Base-by-base conservation (phyloP, 805 yeast species). In the Tetrapisispora arboricola region DNA sequence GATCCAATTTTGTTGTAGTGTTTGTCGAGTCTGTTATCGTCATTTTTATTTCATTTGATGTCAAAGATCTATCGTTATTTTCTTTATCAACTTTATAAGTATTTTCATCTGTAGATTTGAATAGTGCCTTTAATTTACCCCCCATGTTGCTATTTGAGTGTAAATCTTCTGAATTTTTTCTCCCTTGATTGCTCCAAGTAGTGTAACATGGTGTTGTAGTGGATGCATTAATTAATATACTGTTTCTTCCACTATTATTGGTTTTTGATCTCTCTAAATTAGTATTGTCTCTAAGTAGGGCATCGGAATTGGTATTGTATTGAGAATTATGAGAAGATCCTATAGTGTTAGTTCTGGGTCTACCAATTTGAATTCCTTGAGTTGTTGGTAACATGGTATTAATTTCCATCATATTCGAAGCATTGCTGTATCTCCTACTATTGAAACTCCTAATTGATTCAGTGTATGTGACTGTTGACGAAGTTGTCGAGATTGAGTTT, bases 41-140 rank as follows among this genome's bases (percentile, higher is more conserved):
- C 11, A 26, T 27, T 10, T 19, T 16, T 19, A 26, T 18, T 3
- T 18, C 9, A n/a, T n/a, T n/a, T n/a, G n/a, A n/a, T n/a, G n/a
- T n/a, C n/a, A n/a, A n/a, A n/a, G n/a, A n/a, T n/a, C n/a, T n/a
- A n/a, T n/a, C n/a, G n/a, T n/a, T n/a, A n/a, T n/a, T n/a, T n/a
- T n/a, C n/a, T n/a, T n/a, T n/a, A n/a, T n/a, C n/a, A n/a, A n/a
- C n/a, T n/a, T n/a, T n/a, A n/a, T n/a, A 25, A 6, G 13, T 11
- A 13, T 25, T 16, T 11, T 26, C 27, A 19, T 24, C 17, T 17
- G 31, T 16, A 10, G 36, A 6, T 15, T 38, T 32, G 15, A 38
- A 38, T 20, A 38, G 13, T 17, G 41, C 33, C 20, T 38, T 38
- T 20, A 38, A 20, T 26, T 38, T 38, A 8, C 32, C 19, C 2